Base-by-base conservation (phyloP, 257 asterid species). In the Capsicum pubescens region DNA sequence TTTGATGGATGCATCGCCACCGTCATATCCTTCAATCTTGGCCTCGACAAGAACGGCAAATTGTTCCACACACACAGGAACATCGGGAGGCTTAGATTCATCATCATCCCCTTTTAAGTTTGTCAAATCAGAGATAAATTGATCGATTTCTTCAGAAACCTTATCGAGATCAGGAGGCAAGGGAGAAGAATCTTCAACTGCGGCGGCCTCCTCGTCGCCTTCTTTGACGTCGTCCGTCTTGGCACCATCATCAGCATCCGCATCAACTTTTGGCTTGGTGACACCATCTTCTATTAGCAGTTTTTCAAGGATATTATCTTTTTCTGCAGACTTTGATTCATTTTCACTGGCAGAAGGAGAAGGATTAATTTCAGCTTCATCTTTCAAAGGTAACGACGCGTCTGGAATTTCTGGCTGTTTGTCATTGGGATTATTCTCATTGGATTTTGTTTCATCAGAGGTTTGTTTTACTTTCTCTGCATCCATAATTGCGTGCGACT, bases 161-260 rank as follows among this genome's bases (percentile, higher is more conserved):
- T 89, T 86, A 35, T 57, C 67, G 19, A 95, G 92, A 90, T 95
- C 99, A 13, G 97, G 98, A 9, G 97, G 96, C 85, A 88, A 32
- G 1, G 88, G 89, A 17, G 92, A 82, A 12, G 88, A 52, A 35
- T 83, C 85, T 56, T 81, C 89, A 17, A 9, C 11, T 11, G 83
- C 50, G 46, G 83, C 44, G 46, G 70, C 90, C 72, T 82, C 88
- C 1, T 76, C 70, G n/a, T 68, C 85, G 67, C 86, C 11, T 70
- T 8, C 7, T 78, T 21, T 7, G 56, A 42, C 15, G 17, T 46
- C 59, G 12, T 59, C 67, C 15, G 26, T 74, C 55, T 83, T 71
- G 79, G 57, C 66, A 21, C 82, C 83, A 3, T 50, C 81, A 2
- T 1, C 88, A 17, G 56, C 81, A 2, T 1, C 88, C 14, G 56